Evolutionary conservation across 192 early-diverging fungal genomes (phyloP), one percentile per base, ranked within the genome.

Genomic region (Mortierella alpina): DNA sequence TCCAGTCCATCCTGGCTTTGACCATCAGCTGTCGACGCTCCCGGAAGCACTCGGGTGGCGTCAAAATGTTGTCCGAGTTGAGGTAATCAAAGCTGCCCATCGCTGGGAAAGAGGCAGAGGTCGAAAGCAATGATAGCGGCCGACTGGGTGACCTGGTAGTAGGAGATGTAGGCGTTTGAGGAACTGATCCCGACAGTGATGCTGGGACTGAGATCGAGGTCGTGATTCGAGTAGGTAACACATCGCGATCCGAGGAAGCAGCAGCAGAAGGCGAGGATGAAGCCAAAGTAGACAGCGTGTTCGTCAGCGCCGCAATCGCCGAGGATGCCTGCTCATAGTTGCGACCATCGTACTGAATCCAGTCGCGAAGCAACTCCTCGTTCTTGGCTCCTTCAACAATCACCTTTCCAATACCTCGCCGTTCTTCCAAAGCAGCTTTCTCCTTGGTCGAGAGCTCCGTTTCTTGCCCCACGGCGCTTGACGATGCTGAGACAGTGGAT

Each of bases 271-370:
- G 31, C 14, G 11, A 45, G 6, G 60, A 7, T 47, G 45, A 48
- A 50, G 62, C 62, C 57, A 17, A 59, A 8, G 57, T 41, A 9
- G 23, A 9, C 39, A 59, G 39, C 17, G 20, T 59, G 11, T 22
- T 59, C 6, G 7, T 41, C 57, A 59, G 17, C 12, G 58, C 40
- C 20, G 14, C 50, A 52, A 63, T 23, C 46, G 47, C n/a, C 0
- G 63, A 61, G n/a, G n/a, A 9, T n/a, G 66, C 39, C 12, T 62
- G 77, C 8, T 72, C 70, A 64, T 63, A 80, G 22, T 80, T 80
- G 6, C 77, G 64, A 49, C 68, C 59, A 17, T 80, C 77, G 53
- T 80, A 80, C 52, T 80, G 77, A 46, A 67, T 49, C 77, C 77
- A 80, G 40, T 80, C 77, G 17, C 77, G 64, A 7, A 72, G 54